Evolutionary conservation across 352 stramenopile species (phyloP).

Genomic region (Globisporangium iwayamae): DNA sequence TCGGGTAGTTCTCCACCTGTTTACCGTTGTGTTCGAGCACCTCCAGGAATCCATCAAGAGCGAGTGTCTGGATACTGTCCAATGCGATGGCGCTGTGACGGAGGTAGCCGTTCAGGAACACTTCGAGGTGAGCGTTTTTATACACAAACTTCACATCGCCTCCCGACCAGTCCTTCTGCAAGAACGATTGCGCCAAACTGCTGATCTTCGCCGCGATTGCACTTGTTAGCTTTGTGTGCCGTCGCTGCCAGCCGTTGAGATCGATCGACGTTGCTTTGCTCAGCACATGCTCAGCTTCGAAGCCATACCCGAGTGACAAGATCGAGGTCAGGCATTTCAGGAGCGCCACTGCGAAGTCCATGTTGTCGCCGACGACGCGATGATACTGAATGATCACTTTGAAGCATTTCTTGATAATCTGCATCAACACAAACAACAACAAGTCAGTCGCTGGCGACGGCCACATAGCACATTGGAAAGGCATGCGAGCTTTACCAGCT

Average conservation of each 20-base stretch:
- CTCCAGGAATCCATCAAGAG: slow-evolving; percentile 37
- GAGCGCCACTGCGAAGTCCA: slow-evolving; percentile 23
- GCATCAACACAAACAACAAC: background rate
- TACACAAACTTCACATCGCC: slow-evolving; percentile 36
- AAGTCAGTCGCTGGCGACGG: background rate
- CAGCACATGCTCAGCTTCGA: slow-evolving; percentile 20
- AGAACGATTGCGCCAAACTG: slow-evolving; percentile 27
- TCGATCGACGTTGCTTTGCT: slow-evolving; percentile 15
- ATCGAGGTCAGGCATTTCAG: slow-evolving; percentile 25
- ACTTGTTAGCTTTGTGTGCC: slow-evolving; percentile 10
- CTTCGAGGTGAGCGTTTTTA: slow-evolving; percentile 34
- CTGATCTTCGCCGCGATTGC: slow-evolving; percentile 34
- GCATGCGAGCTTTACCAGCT: slow-evolving; percentile 10
- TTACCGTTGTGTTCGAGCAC: slow-evolving; percentile 32
- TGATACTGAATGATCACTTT: slow-evolving; percentile 23
- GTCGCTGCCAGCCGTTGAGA: slow-evolving; percentile 14
- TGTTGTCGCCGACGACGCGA: slow-evolving; percentile 19
- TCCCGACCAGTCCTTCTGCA: slow-evolving; percentile 46
- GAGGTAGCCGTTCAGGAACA: slow-evolving; percentile 39
- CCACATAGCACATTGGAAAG: background rate
- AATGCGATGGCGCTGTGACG: slow-evolving; percentile 32
- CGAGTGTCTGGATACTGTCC: slow-evolving; percentile 46
- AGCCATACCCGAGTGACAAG: slow-evolving; percentile 21
- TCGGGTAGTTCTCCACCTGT: slow-evolving; percentile 24
- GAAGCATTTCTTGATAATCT: slow-evolving; percentile 29